Conservation (phyloP, 371 early-diverging fungal genomes). For the Conidiobolus coronatus region DNA sequence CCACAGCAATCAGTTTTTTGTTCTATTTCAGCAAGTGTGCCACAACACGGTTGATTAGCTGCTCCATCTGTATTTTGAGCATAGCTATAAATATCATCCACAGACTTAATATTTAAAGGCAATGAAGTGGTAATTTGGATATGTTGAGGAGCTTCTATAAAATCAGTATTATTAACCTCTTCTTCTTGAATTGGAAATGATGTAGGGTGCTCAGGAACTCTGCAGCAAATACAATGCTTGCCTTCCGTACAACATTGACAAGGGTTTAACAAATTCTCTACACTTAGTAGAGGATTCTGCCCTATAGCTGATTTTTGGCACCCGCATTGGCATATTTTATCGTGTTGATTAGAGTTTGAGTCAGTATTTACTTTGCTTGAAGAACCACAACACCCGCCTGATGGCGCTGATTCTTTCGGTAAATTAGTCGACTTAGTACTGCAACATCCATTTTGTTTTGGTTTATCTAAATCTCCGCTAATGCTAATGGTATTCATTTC, state of each 20-base stretch:
- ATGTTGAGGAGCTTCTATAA: background rate
- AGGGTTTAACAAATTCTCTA: slow-evolving; percentile 2
- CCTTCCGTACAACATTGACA: slow-evolving; percentile 2
- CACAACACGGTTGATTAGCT: background rate
- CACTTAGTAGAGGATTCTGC: background rate
- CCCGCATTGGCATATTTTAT: background rate
- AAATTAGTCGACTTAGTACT: background rate
- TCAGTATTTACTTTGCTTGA: background rate
- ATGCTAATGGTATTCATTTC: background rate
- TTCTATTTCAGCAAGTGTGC: background rate
- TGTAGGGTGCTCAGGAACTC: too few relatives aligned
- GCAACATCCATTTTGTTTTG: background rate
- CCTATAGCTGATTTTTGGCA: background rate
- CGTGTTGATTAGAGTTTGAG: background rate
- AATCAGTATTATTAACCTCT: background rate
- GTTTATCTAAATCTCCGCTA: background rate
- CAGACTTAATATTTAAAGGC: background rate
- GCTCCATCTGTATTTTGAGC: background rate
- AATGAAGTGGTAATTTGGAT: background rate
- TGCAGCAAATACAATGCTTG: background rate
- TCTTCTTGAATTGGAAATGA: background rate
- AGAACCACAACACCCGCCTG: too few relatives aligned
- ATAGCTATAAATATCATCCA: background rate
- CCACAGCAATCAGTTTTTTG: background rate
- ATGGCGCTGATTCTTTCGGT: background rate